These are phyloP conservation scores for Phytopythium chamaehyphon DNA, from an alignment of 352 stramenopile species.

Conservation along the genomic window DNA sequence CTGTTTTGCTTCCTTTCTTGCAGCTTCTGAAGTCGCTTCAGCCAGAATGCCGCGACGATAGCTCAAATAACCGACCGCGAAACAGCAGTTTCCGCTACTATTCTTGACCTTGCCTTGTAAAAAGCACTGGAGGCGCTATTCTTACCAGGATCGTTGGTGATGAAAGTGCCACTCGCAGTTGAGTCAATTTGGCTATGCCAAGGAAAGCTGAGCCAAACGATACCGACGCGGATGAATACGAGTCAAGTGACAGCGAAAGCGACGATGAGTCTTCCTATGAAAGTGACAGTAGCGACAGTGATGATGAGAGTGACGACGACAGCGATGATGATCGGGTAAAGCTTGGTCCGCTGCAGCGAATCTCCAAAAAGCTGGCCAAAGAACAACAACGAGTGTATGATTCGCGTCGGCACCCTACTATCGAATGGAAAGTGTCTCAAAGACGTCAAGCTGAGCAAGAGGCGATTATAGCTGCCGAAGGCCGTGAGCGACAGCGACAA, in stretches of 20 bases:
- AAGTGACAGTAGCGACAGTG: conserved; percentile 18
- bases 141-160: too few species aligned
- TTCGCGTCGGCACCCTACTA: conserved; percentile 32
- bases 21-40: background rate
- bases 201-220: too few species aligned
- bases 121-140: too few species aligned
- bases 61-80: too few species aligned
- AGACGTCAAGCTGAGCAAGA: conserved; percentile 40
- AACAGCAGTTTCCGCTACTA: too few species aligned
- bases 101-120: too few species aligned
- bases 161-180: too few species aligned
- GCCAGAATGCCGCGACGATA: background rate
- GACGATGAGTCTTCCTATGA: conserved; percentile 19
- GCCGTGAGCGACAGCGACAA: conserved; percentile 16
- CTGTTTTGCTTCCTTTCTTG: background rate
- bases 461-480: conserved; percentile 16
- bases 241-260: conserved; percentile 10
- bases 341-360: conserved; percentile 15
- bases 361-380: conserved; percentile 19
- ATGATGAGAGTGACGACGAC: conserved; percentile 15
- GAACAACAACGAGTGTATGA: conserved; percentile 44
- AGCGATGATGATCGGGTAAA: conserved; percentile 19
- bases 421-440: conserved; percentile 47
- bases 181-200: too few species aligned
- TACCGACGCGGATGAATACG: conserved; percentile 5